Evolutionary conservation across 2,329 filamentous ascomycete genomes (phyloP).

Genomic region (Hypoxylon sp.): DNA sequence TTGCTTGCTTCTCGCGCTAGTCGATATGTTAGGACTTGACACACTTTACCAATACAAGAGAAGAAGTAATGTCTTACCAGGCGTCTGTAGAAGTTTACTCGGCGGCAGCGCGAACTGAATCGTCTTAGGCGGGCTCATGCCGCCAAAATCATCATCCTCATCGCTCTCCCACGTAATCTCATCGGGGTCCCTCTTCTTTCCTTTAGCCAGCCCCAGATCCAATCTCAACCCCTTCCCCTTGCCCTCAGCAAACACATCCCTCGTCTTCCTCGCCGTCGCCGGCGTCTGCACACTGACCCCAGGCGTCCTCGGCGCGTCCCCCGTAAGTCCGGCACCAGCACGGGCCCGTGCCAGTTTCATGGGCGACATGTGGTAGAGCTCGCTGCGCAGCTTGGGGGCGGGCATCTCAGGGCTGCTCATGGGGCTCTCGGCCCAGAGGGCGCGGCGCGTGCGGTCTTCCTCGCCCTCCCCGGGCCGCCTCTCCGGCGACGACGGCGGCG

Average conservation of each 20-base stretch:
- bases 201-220: constrained; percentile 44
- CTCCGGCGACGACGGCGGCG: constrained; percentile 52
- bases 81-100: constrained; percentile 83
- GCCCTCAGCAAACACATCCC: constrained; percentile 63
- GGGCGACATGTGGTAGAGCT: constrained; percentile 83
- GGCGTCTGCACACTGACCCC: constrained; percentile 91
- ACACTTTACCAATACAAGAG: constrained; percentile 25
- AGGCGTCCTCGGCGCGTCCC: constrained; percentile 75
- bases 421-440: constrained; percentile 70
- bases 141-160: constrained; percentile 77
- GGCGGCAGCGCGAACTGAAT: constrained; percentile 88
- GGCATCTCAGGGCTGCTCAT: constrained; percentile 83
- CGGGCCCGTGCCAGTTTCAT: constrained; percentile 63
- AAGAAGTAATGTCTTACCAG: constrained; percentile 66
- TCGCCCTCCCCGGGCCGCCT: constrained; percentile 51
- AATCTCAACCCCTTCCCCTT: constrained; percentile 43
- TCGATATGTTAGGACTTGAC: constrained; percentile 20
- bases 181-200: constrained; percentile 57
- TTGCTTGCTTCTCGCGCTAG: constrained; percentile 83
- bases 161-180: constrained; percentile 83
- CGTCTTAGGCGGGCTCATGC: constrained; percentile 92
- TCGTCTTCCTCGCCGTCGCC: constrained; percentile 64
- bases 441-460: constrained; percentile 55
- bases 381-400: constrained; percentile 85
- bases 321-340: constrained; percentile 58